Base-by-base conservation (phyloP, 2,329 filamentous ascomycete species). In the Aspergillus ochraceoroseus region DNA sequence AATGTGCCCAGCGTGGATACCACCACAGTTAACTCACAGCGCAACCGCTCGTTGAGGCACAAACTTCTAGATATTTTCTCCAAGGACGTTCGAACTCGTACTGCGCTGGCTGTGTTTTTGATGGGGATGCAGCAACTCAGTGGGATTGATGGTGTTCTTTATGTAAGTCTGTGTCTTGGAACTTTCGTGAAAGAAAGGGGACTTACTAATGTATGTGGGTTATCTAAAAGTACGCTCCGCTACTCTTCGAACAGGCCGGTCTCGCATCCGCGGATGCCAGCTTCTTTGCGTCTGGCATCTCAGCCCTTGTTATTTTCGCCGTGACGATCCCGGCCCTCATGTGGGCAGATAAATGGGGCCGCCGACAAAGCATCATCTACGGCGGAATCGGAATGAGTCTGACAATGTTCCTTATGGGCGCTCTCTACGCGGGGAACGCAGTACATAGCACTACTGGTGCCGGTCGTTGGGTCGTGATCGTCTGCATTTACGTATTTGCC, bases 101-200 rank as follows among this genome's bases (percentile, higher is more conserved):
- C 75, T 0, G 56, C 68, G 0, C 58, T 81, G 12, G 77, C 71
- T 0, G 64, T 77, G 0, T 80, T 80, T 45, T 57, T 80, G 37
- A 71, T 82, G 55, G 71, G 67, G 1, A 77, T 80, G 68, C 70
- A 77, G 20, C 79, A 83, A 49, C 61, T 82, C 0, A 75, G 68
- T 18, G 78, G 79, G 0, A 82, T 82, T 34, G 79, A 83, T 47
- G 79, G 75, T 0, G 71, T 82, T 4, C 65, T 80, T 15, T 82
- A 79, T 43, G 75, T 77, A 54, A 55, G 70, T 63, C 27, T 7
- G 12, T 3, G 2, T 25, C 4, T 18, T 25, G 5, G 12, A 18
- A 11, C n/a, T 3, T 29, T 26, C 4, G 9, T 4, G 5, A 22
- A 14, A 8, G 14, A 14, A 3, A 15, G 3, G 3, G 25, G n/a